Conservation (phyloP, 768 basidiomycete genomes). For the Lentinula aciculospora region DNA sequence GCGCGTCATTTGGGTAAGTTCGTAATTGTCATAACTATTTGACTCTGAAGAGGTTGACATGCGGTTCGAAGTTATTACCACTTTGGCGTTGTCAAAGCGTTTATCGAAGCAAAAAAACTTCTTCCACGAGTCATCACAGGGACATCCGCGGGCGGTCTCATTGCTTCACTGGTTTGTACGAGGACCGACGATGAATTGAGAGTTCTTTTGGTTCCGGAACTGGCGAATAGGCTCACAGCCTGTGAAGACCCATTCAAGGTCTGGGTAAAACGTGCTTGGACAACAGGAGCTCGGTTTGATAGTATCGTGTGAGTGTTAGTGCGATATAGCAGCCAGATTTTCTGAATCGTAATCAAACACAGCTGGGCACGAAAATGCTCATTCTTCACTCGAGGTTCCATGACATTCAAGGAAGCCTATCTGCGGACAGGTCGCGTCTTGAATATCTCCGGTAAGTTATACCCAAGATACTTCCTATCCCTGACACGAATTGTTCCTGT, state of each 20-base stretch:
- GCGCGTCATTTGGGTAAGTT: slow-evolving; percentile 92
- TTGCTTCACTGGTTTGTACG: slow-evolving; percentile 74
- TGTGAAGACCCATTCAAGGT: slow-evolving; percentile 65
- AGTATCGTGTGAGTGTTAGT: slow-evolving; percentile 43
- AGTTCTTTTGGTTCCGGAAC: slow-evolving; percentile 67
- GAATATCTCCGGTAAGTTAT: slow-evolving; percentile 60
- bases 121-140: slow-evolving; percentile 92
- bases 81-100: slow-evolving; percentile 87
- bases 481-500: no score
- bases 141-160: slow-evolving; percentile 88
- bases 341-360: not conserved
- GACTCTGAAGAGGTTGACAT: no score
- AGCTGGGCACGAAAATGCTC: slow-evolving; percentile 46
- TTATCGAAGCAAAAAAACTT: slow-evolving; percentile 71
- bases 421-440: slow-evolving; percentile 87
- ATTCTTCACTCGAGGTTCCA: slow-evolving; percentile 89
- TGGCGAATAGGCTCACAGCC: slow-evolving; percentile 80
- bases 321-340: not conserved
- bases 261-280: slow-evolving; percentile 50
- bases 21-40: no score
- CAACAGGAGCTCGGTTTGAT: slow-evolving; percentile 94
- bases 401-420: slow-evolving; percentile 96
- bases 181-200: slow-evolving; percentile 85
- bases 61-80: no score
- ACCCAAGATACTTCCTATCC: not conserved